These are phyloP conservation scores for Pestalotiopsis sp. DNA, from an alignment of 2,329 filamentous ascomycete genomes.

Conservation along the genomic window DNA sequence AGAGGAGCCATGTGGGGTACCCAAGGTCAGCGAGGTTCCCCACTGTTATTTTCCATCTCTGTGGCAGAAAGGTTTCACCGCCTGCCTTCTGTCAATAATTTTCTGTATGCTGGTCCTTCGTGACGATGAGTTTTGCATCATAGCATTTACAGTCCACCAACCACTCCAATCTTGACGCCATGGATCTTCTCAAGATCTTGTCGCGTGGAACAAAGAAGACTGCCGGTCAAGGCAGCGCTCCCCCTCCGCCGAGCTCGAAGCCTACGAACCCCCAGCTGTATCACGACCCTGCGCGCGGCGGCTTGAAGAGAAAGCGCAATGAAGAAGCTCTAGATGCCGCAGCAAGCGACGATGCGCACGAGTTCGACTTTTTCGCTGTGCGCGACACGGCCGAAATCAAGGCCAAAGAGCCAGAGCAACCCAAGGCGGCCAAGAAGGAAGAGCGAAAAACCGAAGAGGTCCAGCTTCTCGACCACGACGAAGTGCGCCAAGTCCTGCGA, in stretches of 20 bases:
- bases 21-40: no score
- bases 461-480: constrained; percentile 63
- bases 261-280: constrained; percentile 71
- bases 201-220: constrained; percentile 69
- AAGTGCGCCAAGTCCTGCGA: constrained; percentile 74
- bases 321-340: constrained; percentile 34
- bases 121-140: not conserved
- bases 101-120: not conserved
- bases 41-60: not conserved
- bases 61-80: constrained; percentile 10
- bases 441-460: constrained; percentile 24
- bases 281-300: constrained; percentile 52
- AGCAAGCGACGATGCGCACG: constrained; percentile 39
- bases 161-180: constrained; percentile 32
- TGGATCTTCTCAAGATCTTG: constrained; percentile 76
- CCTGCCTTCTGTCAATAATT: constrained; percentile 8
- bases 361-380: constrained; percentile 63
- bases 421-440: constrained; percentile 19
- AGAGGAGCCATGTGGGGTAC: not conserved
- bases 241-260: constrained; percentile 38
- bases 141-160: not conserved
- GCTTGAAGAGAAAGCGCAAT: constrained; percentile 60
- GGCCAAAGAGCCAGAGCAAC: constrained; percentile 23
- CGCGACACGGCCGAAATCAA: constrained; percentile 37
- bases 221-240: constrained; percentile 38